Conservation (phyloP, 78 protist genomes). For the Cavenderia fasciculata region DNA sequence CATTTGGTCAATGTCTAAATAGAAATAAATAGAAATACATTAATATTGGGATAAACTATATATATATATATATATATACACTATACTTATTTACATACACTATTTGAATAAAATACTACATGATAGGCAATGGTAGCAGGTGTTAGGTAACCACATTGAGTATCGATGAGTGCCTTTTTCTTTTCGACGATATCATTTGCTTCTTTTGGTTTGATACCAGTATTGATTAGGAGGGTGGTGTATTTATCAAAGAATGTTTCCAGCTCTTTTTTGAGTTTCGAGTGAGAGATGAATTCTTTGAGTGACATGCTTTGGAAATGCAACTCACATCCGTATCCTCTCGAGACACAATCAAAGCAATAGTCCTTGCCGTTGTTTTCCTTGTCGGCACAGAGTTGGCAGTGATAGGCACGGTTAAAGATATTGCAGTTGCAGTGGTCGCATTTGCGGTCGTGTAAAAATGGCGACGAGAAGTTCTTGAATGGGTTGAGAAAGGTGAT, state of each 20-base stretch:
- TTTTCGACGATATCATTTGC: conserved; percentile 2
- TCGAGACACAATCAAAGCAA: conserved; percentile 65
- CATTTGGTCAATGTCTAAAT: too few species aligned
- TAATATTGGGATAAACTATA: too few species aligned
- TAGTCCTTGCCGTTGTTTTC: conserved; percentile 33
- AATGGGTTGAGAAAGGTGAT: conserved; percentile 57
- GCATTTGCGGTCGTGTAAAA: conserved; percentile 60
- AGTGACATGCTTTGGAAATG: conserved; percentile 46
- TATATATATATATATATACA: too few species aligned
- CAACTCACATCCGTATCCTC: conserved; percentile 54
- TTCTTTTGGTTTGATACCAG: conserved; percentile 15
- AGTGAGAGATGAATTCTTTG: conserved; percentile 54
- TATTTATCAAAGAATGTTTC: conserved; percentile 7
- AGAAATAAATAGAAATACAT: too few species aligned
- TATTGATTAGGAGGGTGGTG: neutral
- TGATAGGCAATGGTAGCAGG: conserved; percentile 67
- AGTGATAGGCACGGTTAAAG: conserved; percentile 59
- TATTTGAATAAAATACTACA: conserved; percentile 9
- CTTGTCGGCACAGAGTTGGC: conserved; percentile 4
- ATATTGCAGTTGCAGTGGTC: conserved; percentile 63
- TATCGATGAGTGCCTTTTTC: neutral
- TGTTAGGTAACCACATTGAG: conserved; percentile 56
- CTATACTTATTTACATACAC: too few species aligned
- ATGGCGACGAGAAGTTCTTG: neutral
- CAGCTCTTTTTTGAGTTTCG: conserved; percentile 41